Evolutionary conservation across 2,329 filamentous ascomycete species (phyloP).

Genomic region (Colletotrichum sp.): DNA sequence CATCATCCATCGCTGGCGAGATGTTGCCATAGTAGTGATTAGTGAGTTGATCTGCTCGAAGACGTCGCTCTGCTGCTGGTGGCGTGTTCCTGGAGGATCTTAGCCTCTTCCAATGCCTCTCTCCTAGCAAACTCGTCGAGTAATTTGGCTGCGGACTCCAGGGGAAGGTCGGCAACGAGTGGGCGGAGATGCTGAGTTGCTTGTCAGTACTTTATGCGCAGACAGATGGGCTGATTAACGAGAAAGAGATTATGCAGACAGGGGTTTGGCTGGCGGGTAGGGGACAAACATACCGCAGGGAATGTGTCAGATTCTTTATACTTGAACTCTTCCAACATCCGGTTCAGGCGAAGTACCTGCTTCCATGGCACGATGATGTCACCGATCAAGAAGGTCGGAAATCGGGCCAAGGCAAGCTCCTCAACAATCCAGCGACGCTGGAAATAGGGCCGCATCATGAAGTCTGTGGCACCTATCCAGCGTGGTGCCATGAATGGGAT

Average conservation of each 20-base stretch:
- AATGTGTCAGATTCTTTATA: conserved; percentile 35
- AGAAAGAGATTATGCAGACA: background rate
- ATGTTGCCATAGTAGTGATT: background rate
- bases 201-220: background rate
- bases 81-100: conserved; percentile 19
- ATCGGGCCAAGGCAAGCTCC: conserved; percentile 37
- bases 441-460: conserved; percentile 36
- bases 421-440: conserved; percentile 41
- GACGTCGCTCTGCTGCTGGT: conserved; percentile 19
- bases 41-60: conserved; percentile 17
- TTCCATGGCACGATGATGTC: conserved; percentile 40
- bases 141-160: conserved; percentile 25
- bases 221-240: background rate
- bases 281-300: conserved; percentile 22
- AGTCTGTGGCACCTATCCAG: conserved; percentile 29
- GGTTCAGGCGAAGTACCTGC: conserved; percentile 37
- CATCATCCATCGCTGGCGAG: background rate
- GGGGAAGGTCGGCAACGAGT: conserved; percentile 26
- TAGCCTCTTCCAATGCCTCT: conserved; percentile 22
- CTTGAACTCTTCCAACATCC: conserved; percentile 38
- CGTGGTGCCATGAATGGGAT: conserved; percentile 25
- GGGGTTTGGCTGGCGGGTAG: background rate
- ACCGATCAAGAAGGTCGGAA: conserved; percentile 32
- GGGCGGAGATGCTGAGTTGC: conserved; percentile 15
- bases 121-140: conserved; percentile 25